Evolutionary conservation across 2,329 filamentous ascomycete genomes (phyloP).

Genomic region (Davidsoniella neocaledoniae): DNA sequence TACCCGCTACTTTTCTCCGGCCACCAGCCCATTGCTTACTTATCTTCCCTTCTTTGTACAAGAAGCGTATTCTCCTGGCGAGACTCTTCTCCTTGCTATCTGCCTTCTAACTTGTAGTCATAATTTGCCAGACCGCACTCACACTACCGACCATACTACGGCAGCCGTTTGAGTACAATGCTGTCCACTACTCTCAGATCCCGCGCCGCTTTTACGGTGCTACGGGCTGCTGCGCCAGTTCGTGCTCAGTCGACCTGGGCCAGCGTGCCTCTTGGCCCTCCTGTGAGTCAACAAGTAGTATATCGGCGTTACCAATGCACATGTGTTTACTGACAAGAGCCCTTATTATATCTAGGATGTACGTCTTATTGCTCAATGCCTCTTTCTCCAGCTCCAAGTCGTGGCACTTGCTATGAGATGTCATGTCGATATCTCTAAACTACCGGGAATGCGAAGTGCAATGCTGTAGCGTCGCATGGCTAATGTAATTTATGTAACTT

Average conservation of each 20-base stretch:
- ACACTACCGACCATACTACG: neutral
- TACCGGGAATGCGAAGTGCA: no score
- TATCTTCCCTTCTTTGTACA: constrained; percentile 8
- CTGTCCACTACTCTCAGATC: constrained; percentile 28
- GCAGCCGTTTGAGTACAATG: constrained; percentile 21
- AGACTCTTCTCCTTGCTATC: neutral
- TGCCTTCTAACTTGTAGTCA: neutral
- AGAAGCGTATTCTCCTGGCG: neutral
- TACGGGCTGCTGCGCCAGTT: constrained; percentile 25
- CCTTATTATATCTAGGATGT: constrained; percentile 7
- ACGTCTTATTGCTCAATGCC: constrained; percentile 1
- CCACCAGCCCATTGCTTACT: constrained; percentile 13
- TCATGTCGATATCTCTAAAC: neutral
- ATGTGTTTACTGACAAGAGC: neutral
- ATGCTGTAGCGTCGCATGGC: neutral
- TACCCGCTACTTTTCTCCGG: neutral
- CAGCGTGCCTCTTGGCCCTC: constrained; percentile 82
- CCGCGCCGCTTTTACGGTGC: constrained; percentile 23
- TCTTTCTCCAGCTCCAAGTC: neutral
- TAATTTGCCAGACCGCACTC: neutral
- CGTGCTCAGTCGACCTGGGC: constrained; percentile 69
- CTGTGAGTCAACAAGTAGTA: constrained; percentile 41
- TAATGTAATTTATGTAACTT: no score
- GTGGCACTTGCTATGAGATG: neutral
- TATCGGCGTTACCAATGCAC: neutral